Evolutionary conservation across 1,284 basidiomycete genomes (phyloP), one percentile per base, ranked within the genome.

Genomic region (Sporisorium sorghi): DNA sequence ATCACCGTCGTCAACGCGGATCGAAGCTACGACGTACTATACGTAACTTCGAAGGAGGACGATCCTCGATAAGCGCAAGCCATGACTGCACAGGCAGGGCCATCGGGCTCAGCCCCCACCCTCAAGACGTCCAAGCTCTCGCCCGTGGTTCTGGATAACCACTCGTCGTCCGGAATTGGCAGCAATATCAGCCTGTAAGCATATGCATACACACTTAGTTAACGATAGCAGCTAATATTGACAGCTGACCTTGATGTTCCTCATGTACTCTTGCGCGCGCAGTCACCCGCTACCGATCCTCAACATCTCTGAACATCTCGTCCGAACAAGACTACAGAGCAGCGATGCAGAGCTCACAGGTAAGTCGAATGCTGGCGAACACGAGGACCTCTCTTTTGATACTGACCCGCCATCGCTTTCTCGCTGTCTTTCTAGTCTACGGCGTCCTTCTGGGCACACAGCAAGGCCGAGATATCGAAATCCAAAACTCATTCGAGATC

Each of bases 361-460:
- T 40, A 10, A 40, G 37, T 40, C 37, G 6, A 40, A 40, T 10
- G n/a, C n/a, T 8, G 15, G 37, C 37, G n/a, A n/a, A n/a, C n/a
- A n/a, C n/a, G n/a, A n/a, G n/a, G n/a, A n/a, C n/a, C n/a, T n/a
- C n/a, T n/a, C n/a, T n/a, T n/a, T n/a, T n/a, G n/a, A n/a, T n/a
- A n/a, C n/a, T n/a, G n/a, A n/a, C n/a, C n/a, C n/a, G n/a, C n/a
- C n/a, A n/a, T n/a, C n/a, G n/a, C n/a, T n/a, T n/a, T n/a, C n/a
- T n/a, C n/a, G n/a, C n/a, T n/a, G n/a, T n/a, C n/a, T n/a, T n/a
- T n/a, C n/a, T n/a, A 58, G 95, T 97, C 44, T 87, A 97, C 61
- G 96, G 96, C 12, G 94, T 93, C 5, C 88, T 99, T 3, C 89
- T 99, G n/a, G 96, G 96, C 5, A 94, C 92, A 1, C 94, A 97